Base-by-base conservation (phyloP, 352 stramenopile species). In the Blastocystis hominis region DNA sequence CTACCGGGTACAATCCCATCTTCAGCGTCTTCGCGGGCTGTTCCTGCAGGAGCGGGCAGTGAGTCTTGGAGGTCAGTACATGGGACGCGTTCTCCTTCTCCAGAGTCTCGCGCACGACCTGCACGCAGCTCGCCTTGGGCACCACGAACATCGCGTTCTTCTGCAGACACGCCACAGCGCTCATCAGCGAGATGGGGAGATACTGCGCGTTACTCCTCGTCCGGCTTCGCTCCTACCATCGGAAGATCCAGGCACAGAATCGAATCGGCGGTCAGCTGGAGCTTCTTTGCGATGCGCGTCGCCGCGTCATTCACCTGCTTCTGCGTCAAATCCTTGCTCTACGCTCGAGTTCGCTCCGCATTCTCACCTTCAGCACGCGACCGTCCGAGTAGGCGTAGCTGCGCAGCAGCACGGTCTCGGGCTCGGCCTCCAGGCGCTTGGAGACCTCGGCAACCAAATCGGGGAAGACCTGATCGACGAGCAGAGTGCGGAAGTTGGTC, bases 1-100 rank as follows among this genome's bases (percentile, higher is more conserved):
- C 64, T 55, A 76, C 64, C 36, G 64, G 64, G 55, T 76, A 76
- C 38, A 76, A 34, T n/a, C n/a, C 64, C 64, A 76, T 76, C 38
- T 76, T 76, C 64, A 76, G 38, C n/a, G 36, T 46, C 17, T 50
- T 3, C 42, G 64, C 36, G 24, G 20, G 36, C n/a, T 50, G 24
- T 4, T 76, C 36, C 47, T 76, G 17, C 64, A 76, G 47, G 36
- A 50, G 64, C 47, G 36, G 13, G 3, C 36, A 34, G 47, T 76
- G 34, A 5, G 4, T n/a, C 38, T 76, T 6, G 20, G 36, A 30
- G 4, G 64, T 76, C 4, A 76, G 24, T 17, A 76, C 34, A 4
- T 76, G 64, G 17, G 34, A 56, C 64, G 44, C 64, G 47, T 76
- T 76, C 38, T 76, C 64, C 38, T 76, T 76, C 9, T 13, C 0